Evolutionary conservation across 1,284 basidiomycete genomes (phyloP), one percentile per base, ranked within the genome.

Genomic region (Tremellales sp.): DNA sequence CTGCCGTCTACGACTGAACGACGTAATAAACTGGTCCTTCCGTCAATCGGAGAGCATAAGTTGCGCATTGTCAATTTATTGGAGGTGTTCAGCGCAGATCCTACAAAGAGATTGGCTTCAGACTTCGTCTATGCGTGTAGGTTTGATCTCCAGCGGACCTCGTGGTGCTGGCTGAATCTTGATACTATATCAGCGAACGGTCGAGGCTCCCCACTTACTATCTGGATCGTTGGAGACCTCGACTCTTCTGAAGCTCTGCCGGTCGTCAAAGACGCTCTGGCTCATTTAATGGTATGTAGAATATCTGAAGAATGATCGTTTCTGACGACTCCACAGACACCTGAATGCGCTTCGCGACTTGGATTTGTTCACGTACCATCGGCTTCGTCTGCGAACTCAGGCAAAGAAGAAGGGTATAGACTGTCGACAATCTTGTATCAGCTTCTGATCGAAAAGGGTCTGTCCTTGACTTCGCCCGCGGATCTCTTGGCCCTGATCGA

Each of bases 181-280:
- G 45, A 44, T 16, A 32, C 34, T 21, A 35, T 29, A 51, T 36
- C 32, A 22, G 63, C 60, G 35, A 18, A 33, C 21, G 40, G 19
- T 25, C 45, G 61, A 5, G 61, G 57, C 2, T 47, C 65, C 4
- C 72, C 75, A 4, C 61, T 76, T 7, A 75, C 83, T 4, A 72
- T 84, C 10, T 85, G 83, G 67, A 72, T 95, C 26, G 73, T 95
- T 4, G 86, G 84, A 1, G 87, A 97, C 67, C 74, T 97, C 4
- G 85, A 95, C 60, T 79, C 76, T 5, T 67, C 71, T 1, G 76
- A 76, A 3, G 87, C 87, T 0, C 51, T 77, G 12, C 59, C 65
- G 4, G 66, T 91, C 2, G 72, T 84, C 10, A 78, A 74, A 39
- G 81, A 84, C 46, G 81, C 83, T 0, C 66, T 95, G 12, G 58